These are phyloP conservation scores for Peronospora farinosa DNA, from an alignment of 352 stramenopile species.

Conservation along the genomic window DNA sequence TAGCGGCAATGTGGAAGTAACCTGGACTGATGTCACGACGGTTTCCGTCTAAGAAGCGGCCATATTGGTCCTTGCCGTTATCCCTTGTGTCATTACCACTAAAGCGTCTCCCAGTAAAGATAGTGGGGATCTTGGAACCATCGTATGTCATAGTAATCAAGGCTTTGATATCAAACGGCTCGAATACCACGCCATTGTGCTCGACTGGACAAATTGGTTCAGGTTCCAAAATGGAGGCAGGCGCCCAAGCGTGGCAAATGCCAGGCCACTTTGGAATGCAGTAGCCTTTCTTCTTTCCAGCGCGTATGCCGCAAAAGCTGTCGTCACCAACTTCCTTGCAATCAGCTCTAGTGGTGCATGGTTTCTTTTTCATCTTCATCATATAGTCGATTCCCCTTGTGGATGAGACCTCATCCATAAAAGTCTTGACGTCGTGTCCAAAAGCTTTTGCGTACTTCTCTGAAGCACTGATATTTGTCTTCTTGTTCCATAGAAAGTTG, in stretches of 20 bases:
- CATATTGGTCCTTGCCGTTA: constrained; percentile 46
- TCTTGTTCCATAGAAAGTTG: constrained; percentile 21
- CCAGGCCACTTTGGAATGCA: constrained; percentile 58
- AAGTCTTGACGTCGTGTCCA: constrained; percentile 30
- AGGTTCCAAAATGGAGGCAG: constrained; percentile 41
- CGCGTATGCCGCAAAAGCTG: constrained; percentile 41
- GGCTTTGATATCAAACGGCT: constrained; percentile 58
- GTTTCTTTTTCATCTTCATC: constrained; percentile 16
- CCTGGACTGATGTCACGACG: constrained; percentile 42
- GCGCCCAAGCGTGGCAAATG: constrained; percentile 58
- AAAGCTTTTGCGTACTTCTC: constrained; percentile 53
- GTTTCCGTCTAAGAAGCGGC: constrained; percentile 34
- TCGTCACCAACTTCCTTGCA: constrained; percentile 33
- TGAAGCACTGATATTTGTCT: constrained; percentile 36
- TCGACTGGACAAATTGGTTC: constrained; percentile 43
- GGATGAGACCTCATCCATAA: constrained; percentile 45
- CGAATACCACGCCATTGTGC: constrained; percentile 45
- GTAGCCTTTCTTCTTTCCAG: constrained; percentile 24
- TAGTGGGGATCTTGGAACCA: constrained; percentile 39
- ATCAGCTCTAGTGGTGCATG: constrained; percentile 27
- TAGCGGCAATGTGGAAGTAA: constrained; percentile 48
- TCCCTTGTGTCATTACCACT: constrained; percentile 36
- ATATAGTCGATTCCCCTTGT: constrained; percentile 41
- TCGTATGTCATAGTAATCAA: constrained; percentile 49
- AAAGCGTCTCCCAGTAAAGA: constrained; percentile 52